Conservation (phyloP, 78 protist species). For the Tieghemostelium lacteum region DNA sequence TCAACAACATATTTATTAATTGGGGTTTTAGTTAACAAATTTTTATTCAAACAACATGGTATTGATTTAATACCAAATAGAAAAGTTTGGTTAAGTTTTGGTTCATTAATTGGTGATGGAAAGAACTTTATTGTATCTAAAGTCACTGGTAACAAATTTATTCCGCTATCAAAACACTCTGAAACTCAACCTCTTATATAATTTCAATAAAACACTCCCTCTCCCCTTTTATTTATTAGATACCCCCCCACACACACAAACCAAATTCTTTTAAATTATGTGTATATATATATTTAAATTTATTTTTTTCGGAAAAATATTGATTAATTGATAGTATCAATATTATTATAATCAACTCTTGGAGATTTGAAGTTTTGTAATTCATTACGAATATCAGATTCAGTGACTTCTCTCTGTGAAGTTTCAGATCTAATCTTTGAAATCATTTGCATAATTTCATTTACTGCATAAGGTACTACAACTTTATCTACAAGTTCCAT, state of each 20-base stretch:
- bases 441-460: slow-evolving; percentile 41
- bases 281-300: too few relatives aligned
- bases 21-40: slow-evolving; percentile 39
- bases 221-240: too few relatives aligned
- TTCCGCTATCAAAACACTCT: too few relatives aligned
- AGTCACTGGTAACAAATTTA: slow-evolving; percentile 30
- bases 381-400: background rate
- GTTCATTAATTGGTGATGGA: slow-evolving; percentile 46
- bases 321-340: too few relatives aligned
- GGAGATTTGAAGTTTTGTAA: slow-evolving; percentile 10
- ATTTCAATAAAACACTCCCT: too few relatives aligned
- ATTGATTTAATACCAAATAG: slow-evolving; percentile 39
- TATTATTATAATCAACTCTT: slow-evolving; percentile 31
- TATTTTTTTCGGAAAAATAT: too few relatives aligned
- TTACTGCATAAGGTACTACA: slow-evolving; percentile 49
- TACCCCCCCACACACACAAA: too few relatives aligned
- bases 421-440: slow-evolving; percentile 18
- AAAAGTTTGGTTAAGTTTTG: slow-evolving; percentile 37
- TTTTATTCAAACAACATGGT: slow-evolving; percentile 11
- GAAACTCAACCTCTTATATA: too few relatives aligned
- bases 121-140: slow-evolving; percentile 11
- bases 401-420: background rate
- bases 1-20: slow-evolving; percentile 7
- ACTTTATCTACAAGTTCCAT: slow-evolving; percentile 62
- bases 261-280: too few relatives aligned